These are phyloP conservation scores for Cladophialophora chaetospira DNA, from an alignment of 2,329 filamentous ascomycete species.

Conservation along the genomic window DNA sequence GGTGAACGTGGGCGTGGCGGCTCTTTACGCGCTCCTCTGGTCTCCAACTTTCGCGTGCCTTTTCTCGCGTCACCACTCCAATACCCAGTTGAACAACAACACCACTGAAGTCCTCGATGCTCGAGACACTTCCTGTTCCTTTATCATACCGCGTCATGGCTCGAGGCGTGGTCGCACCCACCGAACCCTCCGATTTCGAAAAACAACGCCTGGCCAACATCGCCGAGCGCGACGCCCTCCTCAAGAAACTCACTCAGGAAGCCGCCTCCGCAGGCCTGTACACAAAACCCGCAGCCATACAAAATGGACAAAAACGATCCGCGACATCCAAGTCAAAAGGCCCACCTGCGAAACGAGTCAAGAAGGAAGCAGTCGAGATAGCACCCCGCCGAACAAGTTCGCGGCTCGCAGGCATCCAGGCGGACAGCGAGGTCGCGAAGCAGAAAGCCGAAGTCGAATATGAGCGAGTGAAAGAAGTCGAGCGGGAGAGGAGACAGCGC, in stretches of 20 bases:
- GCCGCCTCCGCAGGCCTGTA: conserved; percentile 70
- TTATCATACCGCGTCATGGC: conserved; percentile 25
- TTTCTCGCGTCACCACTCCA: too few species aligned
- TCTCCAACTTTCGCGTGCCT: too few species aligned
- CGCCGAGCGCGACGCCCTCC: conserved; percentile 76
- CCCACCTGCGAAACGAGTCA: conserved; percentile 53
- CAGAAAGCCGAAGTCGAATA: conserved; percentile 68
- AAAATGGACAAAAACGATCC: conserved; percentile 47
- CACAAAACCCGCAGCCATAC: conserved; percentile 51
- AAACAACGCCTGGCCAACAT: conserved; percentile 83
- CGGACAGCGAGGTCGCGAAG: conserved; percentile 68
- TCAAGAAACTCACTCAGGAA: conserved; percentile 73
- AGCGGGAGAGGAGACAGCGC: conserved; percentile 63
- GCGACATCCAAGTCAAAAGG: conserved; percentile 49
- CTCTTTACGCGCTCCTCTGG: too few species aligned
- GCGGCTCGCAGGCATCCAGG: conserved; percentile 62
- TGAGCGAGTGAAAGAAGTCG: conserved; percentile 58
- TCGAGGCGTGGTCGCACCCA: conserved; percentile 11
- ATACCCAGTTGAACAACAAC: too few species aligned
- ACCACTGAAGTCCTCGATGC: too few species aligned
- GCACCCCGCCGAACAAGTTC: conserved; percentile 63
- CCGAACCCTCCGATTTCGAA: conserved; percentile 79
- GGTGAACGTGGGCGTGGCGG: too few species aligned
- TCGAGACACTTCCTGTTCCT: too few species aligned
- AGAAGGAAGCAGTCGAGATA: conserved; percentile 63